phyloP scores from a whole-genome alignment of 495 filamentous ascomycete genomes.

The Aspergillus sclerotiicarbonarius region DNA sequence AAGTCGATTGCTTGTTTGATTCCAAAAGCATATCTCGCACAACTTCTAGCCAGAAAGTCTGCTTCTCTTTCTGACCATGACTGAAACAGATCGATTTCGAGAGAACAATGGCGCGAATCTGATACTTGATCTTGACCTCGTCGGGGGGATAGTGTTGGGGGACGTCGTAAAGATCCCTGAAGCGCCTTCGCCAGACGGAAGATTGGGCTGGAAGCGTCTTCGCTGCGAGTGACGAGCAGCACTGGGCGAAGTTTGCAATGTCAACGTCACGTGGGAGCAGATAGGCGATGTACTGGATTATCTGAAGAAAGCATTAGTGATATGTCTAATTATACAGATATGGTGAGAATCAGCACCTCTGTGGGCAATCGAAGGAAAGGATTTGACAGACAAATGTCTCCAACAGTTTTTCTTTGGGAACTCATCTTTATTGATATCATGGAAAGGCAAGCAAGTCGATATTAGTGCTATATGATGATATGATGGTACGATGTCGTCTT shows the following conservation, averaged over 20 bases:
- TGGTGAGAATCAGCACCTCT: conserved; percentile 20
- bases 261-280: conserved; percentile 34
- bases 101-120: conserved; percentile 31
- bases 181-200: conserved; percentile 34
- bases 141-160: conserved; percentile 13
- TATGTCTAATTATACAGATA: neutral
- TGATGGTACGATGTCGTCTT: neutral
- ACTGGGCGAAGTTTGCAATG: conserved; percentile 26
- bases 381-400: neutral
- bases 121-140: conserved; percentile 34
- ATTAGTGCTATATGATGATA: neutral
- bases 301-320: conserved; percentile 23
- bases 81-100: conserved; percentile 19
- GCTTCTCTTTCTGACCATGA: conserved; percentile 16
- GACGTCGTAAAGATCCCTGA: conserved; percentile 35
- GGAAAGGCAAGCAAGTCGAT: neutral
- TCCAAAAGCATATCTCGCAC: conserved; percentile 31
- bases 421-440: neutral
- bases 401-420: neutral
- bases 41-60: conserved; percentile 31
- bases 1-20: conserved; percentile 1
- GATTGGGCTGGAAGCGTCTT: conserved; percentile 24
- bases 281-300: conserved; percentile 40
- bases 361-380: conserved; percentile 23
- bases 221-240: conserved; percentile 23